Evolutionary conservation across 2,329 filamentous ascomycete species (phyloP).

Genomic region (Ophiostoma novo-ulmi): DNA sequence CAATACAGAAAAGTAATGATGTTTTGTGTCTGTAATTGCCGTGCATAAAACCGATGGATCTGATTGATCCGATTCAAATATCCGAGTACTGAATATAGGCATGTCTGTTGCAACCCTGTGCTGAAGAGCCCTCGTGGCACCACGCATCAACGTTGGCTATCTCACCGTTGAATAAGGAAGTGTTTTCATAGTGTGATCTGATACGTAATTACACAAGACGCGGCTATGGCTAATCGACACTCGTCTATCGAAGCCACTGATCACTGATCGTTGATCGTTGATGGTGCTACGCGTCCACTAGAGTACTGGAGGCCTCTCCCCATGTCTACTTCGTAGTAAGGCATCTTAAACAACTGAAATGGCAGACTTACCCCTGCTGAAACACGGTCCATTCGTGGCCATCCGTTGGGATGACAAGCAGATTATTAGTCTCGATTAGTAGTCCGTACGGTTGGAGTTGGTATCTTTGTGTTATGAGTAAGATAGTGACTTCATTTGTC

Average conservation of each 20-base stretch:
- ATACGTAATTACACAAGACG: not conserved
- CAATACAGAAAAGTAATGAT: not conserved
- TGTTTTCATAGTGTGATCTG: no score
- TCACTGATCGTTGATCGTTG: not conserved
- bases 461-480: no score
- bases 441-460: no score
- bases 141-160: not conserved
- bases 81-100: not conserved
- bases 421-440: not conserved
- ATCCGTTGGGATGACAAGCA: not conserved
- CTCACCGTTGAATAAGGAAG: no score
- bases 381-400: not conserved
- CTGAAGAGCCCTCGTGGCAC: not conserved
- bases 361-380: not conserved
- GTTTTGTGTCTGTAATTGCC: not conserved
- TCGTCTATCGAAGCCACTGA: not conserved
- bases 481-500: no score
- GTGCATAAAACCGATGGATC: not conserved
- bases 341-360: not conserved
- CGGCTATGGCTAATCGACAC: not conserved
- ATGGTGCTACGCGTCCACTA: not conserved
- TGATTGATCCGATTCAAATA: not conserved
- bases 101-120: not conserved
- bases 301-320: constrained; percentile 1
- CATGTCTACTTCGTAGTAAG: not conserved